Evolutionary conservation across 2,329 filamentous ascomycete genomes (phyloP).

Genomic region (Bisporella sp.): DNA sequence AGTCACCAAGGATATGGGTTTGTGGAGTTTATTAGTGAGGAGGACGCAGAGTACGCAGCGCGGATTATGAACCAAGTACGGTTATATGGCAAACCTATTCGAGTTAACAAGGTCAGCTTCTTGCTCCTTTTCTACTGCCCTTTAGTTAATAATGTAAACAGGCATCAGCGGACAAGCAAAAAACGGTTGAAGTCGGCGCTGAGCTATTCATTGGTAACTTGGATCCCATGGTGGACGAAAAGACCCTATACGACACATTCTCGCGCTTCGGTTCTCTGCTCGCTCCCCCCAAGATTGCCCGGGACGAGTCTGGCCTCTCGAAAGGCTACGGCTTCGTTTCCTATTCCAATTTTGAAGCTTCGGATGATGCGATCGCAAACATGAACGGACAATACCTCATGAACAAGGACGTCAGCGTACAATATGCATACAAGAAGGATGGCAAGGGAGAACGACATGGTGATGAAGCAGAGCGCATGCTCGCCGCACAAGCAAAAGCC

Average conservation of each 20-base stretch:
- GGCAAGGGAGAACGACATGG: slow-evolving; percentile 95
- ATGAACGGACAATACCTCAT: slow-evolving; percentile 96
- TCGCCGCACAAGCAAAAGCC: slow-evolving; percentile 87
- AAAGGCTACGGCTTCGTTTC: slow-evolving; percentile 97
- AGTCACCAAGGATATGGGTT: slow-evolving; percentile 97
- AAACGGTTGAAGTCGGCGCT: slow-evolving; percentile 85
- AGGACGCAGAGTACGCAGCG: slow-evolving; percentile 93
- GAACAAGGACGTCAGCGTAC: slow-evolving; percentile 93
- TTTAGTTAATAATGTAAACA: slow-evolving; percentile 7
- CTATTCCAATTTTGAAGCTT: slow-evolving; percentile 87
- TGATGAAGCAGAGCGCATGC: slow-evolving; percentile 84
- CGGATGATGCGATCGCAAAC: slow-evolving; percentile 82
- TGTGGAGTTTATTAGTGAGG: slow-evolving; percentile 93
- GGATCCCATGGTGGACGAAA: slow-evolving; percentile 90
- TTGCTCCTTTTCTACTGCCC: background rate
- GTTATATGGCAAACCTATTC: slow-evolving; percentile 87
- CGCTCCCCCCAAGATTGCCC: slow-evolving; percentile 80
- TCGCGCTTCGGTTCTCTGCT: slow-evolving; percentile 83
- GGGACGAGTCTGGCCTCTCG: slow-evolving; percentile 79
- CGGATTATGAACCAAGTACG: slow-evolving; percentile 95
- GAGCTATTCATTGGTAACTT: slow-evolving; percentile 97
- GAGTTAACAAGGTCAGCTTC: slow-evolving; percentile 77
- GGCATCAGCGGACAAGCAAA: slow-evolving; percentile 86
- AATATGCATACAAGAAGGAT: slow-evolving; percentile 99
- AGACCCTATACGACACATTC: slow-evolving; percentile 92